Evolutionary conservation across 352 stramenopile species (phyloP), one percentile per base, ranked within the genome.

Genomic region (Thalassiosira exigua): DNA sequence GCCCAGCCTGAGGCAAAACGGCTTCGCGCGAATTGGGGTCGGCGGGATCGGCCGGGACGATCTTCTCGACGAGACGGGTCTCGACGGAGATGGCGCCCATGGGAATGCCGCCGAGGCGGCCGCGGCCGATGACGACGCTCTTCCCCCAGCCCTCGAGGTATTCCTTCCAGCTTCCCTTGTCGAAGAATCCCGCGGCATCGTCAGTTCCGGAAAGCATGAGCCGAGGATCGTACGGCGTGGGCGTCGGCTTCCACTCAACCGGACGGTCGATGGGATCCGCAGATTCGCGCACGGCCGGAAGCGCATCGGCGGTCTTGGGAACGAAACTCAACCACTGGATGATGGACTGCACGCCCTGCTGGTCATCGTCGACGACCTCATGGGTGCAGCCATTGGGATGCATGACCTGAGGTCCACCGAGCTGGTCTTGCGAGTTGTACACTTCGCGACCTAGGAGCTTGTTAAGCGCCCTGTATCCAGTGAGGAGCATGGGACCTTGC

Each of bases 401-500:
- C 98, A 99, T 99, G 85, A 99, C 96, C 92, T 99, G 97, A 69
- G 97, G 95, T 61, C 96, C 96, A 82, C 98, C 98, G 42, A 99
- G 95, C 91, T 99, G 98, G 82, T 99, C 96, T 82, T 99, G 98
- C 5, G 96, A 99, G 36, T 95, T 98, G 96, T 99, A 99, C 54
- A 99, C 97, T 36, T 98, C 95, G 77, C 97, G 96, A 73, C 98
- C 98, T 89, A 99, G 97, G 64, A 99, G 95, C 91, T 99, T 99
- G 94, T 99, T 99, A 64, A 99, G 93, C 27, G 98, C 98, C 19
- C 82, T 91, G 92, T 97, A 99, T 33, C 98, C 98, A 66, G 97
- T 99, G 33, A 99, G 91, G 76, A 99, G 97, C 85, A 99, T 99
- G 21, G 97, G 97, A 62, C 97, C 97, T 46, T 89, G 85, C 95